Conservation (phyloP, 2,329 filamentous ascomycete genomes). For the Fusarium lyarnte region DNA sequence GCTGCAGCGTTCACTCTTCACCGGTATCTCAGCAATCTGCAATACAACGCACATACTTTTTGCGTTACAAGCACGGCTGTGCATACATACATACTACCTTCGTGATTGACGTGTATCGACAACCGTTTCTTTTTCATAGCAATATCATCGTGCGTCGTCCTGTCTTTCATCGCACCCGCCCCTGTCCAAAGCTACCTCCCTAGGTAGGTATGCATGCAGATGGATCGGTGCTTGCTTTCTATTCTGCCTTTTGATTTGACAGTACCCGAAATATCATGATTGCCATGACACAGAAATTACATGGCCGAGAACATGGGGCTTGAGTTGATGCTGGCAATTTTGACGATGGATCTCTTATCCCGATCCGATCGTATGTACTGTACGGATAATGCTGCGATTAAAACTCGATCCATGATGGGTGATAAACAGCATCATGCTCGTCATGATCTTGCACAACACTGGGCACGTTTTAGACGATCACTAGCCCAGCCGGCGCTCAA, state of each 20-base stretch:
- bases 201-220: neutral
- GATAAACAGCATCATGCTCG: slow-evolving; percentile 11
- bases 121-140: slow-evolving; percentile 13
- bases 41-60: slow-evolving; percentile 26
- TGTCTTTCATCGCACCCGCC: neutral
- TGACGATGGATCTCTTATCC: slow-evolving; percentile 2
- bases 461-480: slow-evolving; percentile 13
- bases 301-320: slow-evolving; percentile 10
- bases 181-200: neutral
- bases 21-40: slow-evolving; percentile 11
- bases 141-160: slow-evolving; percentile 15
- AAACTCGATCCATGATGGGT: slow-evolving; percentile 11
- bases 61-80: neutral
- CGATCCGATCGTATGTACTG: slow-evolving; percentile 26
- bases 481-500: neutral
- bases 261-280: slow-evolving; percentile 2
- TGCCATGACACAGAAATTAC: slow-evolving; percentile 5
- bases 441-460: slow-evolving; percentile 25
- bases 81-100: neutral
- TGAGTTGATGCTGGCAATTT: slow-evolving; percentile 2
- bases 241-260: slow-evolving; percentile 20
- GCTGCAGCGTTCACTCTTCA: slow-evolving; percentile 11
- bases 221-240: neutral
- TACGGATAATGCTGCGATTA: neutral
- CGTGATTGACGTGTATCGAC: neutral